These are phyloP conservation scores for Pilaira anomala DNA, from an alignment of 192 early-diverging fungal species.

Conservation along the genomic window DNA sequence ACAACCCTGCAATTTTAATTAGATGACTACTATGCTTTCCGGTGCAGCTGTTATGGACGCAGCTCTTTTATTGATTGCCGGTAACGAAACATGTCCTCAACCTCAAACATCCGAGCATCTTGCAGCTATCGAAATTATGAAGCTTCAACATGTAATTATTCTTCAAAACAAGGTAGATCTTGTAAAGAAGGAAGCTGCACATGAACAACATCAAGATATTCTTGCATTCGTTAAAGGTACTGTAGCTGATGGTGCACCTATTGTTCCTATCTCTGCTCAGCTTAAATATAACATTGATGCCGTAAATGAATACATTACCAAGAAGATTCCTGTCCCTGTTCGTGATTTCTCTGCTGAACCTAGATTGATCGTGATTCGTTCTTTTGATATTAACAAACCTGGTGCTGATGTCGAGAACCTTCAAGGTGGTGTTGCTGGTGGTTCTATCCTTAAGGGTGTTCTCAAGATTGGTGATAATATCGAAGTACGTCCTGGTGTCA, in stretches of 20 bases:
- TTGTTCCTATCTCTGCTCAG: conserved; percentile 97
- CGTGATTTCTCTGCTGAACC: conserved; percentile 91
- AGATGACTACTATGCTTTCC: conserved; percentile 98
- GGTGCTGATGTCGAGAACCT: conserved; percentile 90
- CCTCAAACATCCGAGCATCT: conserved; percentile 98
- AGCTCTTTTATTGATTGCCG: conserved; percentile 94
- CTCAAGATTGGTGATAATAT: conserved; percentile 90
- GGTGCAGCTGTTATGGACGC: conserved; percentile 99
- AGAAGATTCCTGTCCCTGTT: conserved; percentile 90
- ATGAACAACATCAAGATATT: conserved; percentile 89
- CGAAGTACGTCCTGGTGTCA: conserved; percentile 94
- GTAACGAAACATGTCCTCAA: conserved; percentile 98
- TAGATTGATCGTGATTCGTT: conserved; percentile 95
- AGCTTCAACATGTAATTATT: conserved; percentile 93
- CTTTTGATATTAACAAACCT: conserved; percentile 99
- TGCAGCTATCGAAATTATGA: conserved; percentile 99
- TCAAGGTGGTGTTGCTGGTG: conserved; percentile 97
- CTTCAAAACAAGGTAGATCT: conserved; percentile 99
- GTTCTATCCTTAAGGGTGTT: conserved; percentile 91
- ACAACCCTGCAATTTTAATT: not conserved
- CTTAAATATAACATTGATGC: conserved; percentile 98
- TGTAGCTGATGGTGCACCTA: conserved; percentile 90
- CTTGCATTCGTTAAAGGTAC: conserved; percentile 92
- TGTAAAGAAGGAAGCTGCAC: conserved; percentile 88
- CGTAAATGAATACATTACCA: conserved; percentile 96